Percentiles rank a stretch among this genome's conserved stretches.
These are phyloP conservation scores for Tuber melanosporum DNA, from an alignment of 495 filamentous ascomycete species.

Conservation along the genomic window DNA sequence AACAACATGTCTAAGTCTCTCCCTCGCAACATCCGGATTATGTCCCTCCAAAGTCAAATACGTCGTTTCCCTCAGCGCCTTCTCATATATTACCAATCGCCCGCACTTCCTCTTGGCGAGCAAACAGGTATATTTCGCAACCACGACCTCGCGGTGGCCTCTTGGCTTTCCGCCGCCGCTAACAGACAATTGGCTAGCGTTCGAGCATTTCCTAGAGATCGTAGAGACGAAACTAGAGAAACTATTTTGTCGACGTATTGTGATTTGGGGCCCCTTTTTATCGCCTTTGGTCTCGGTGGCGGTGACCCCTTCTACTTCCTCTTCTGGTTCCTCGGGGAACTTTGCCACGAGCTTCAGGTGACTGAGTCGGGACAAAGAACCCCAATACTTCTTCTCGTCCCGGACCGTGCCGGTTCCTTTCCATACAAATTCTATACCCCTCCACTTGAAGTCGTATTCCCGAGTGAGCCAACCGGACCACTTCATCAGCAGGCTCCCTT, in stretches of 20 bases:
- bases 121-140: constrained; percentile 38
- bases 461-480: constrained; percentile 39
- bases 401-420: constrained; percentile 33
- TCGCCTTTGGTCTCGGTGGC: neutral
- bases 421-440: constrained; percentile 26
- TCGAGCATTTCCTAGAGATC: constrained; percentile 9
- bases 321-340: constrained; percentile 15
- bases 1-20: constrained; percentile 32
- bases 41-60: neutral
- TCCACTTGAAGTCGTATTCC: constrained; percentile 27
- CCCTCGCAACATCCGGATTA: constrained; percentile 10
- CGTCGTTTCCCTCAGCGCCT: constrained; percentile 2
- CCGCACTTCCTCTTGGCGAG: constrained; percentile 30
- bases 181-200: neutral
- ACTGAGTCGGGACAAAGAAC: constrained; percentile 26
- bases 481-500: constrained; percentile 21
- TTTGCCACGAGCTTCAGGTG: constrained; percentile 36
- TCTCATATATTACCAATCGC: constrained; percentile 27
- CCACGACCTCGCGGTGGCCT: constrained; percentile 15
- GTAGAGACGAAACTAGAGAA: constrained; percentile 25
- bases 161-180: neutral
- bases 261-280: neutral
- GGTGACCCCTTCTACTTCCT: constrained; percentile 2
- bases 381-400: constrained; percentile 33
- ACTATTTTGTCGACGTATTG: constrained; percentile 12